Conservation (phyloP, 1,139 yeast species). For the Pneumocystis jirovecii region DNA sequence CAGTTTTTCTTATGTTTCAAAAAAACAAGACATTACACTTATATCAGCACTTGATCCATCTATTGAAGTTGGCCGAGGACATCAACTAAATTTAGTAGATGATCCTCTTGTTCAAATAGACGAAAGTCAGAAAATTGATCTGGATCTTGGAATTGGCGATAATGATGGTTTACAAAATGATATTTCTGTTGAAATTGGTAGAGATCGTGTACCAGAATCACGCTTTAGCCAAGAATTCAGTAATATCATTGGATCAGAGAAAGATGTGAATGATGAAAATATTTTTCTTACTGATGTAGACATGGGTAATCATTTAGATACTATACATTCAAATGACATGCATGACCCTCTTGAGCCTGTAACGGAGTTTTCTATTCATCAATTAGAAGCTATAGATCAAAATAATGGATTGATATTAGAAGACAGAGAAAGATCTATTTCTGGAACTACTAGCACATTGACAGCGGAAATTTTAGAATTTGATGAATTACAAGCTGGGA, state of each 20-base stretch:
- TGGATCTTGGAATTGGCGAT: constrained; percentile 8
- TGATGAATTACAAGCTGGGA: not conserved
- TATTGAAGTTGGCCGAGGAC: constrained; percentile 9
- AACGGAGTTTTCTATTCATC: not conserved
- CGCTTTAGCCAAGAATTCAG: constrained; percentile 18
- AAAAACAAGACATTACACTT: not conserved
- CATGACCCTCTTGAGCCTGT: not conserved
- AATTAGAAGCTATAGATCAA: not conserved
- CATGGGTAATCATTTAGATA: not conserved
- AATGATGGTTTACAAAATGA: constrained; percentile 22
- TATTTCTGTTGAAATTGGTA: constrained; percentile 45
- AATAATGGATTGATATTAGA: not conserved
- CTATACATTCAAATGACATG: not conserved
- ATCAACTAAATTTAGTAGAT: constrained; percentile 2
- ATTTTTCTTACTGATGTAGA: not conserved
- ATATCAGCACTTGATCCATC: not conserved
- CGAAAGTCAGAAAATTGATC: constrained; percentile 14
- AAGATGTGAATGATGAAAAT: constrained; percentile 12
- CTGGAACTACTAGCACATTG: constrained; percentile 1
- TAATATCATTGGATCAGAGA: constrained; percentile 13
- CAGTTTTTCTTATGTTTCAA: constrained; percentile 12
- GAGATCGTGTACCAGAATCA: constrained; percentile 23
- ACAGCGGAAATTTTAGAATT: not conserved
- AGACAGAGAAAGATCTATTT: constrained; percentile 2
- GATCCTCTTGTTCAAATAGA: constrained; percentile 5